Evolutionary conservation across 2,329 filamentous ascomycete species (phyloP).

Genomic region (Trichophyton verrucosum): DNA sequence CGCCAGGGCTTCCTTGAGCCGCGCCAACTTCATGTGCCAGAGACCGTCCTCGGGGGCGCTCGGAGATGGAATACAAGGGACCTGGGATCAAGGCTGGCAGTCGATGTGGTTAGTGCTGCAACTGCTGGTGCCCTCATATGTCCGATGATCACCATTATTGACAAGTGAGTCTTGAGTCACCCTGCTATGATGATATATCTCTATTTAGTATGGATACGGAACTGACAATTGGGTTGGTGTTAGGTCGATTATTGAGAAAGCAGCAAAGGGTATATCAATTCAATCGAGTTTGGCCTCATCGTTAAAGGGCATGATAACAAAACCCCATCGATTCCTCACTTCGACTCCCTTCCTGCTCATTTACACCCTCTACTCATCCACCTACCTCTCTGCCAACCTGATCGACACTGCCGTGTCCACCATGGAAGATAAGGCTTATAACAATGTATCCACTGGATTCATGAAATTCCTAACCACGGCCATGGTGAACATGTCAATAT

Average conservation of each 20-base stretch:
- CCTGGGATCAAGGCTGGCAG: slow-evolving; percentile 51
- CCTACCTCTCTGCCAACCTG: slow-evolving; percentile 76
- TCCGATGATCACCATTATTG: slow-evolving; percentile 76
- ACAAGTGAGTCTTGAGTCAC: slow-evolving; percentile 48
- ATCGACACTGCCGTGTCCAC: slow-evolving; percentile 73
- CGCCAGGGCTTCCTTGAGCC: slow-evolving; percentile 7
- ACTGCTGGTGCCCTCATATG: slow-evolving; percentile 65
- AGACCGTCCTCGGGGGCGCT: background rate
- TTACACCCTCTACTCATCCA: slow-evolving; percentile 64
- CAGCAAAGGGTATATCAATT: slow-evolving; percentile 34
- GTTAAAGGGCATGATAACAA: slow-evolving; percentile 28
- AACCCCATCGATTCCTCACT: slow-evolving; percentile 33
- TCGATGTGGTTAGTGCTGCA: slow-evolving; percentile 57
- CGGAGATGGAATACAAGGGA: slow-evolving; percentile 62
- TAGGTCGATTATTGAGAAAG: slow-evolving; percentile 41
- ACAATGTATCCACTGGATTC: slow-evolving; percentile 55
- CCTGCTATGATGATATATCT: background rate
- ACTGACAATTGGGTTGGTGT: background rate
- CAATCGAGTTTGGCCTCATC: slow-evolving; percentile 30
- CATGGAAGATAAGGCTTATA: slow-evolving; percentile 43
- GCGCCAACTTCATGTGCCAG: slow-evolving; percentile 5
- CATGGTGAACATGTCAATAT: slow-evolving; percentile 69
- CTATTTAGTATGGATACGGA: background rate
- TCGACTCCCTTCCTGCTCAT: slow-evolving; percentile 40
- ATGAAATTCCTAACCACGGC: slow-evolving; percentile 72